phyloP scores from a whole-genome alignment of 257 asterid species.

The Nicotiana tomentosiformis region DNA sequence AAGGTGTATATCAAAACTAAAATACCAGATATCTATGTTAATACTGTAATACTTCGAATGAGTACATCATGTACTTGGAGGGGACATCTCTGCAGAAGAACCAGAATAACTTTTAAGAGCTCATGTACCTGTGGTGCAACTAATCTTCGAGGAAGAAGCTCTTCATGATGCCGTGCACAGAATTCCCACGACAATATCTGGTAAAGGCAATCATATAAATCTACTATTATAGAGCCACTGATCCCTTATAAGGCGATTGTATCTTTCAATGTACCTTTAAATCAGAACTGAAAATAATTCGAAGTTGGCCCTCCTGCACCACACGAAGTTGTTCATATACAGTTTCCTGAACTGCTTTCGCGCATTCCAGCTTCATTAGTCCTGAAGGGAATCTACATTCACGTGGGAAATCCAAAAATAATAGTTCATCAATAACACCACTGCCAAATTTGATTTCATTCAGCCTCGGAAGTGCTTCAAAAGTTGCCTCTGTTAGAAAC shows the following conservation, averaged over 20 bases:
- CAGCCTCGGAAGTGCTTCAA: slow-evolving; percentile 95
- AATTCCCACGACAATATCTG: slow-evolving; percentile 97
- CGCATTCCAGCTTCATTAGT: slow-evolving; percentile 88
- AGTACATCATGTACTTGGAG: too few relatives aligned
- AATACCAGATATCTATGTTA: too few relatives aligned
- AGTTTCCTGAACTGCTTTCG: slow-evolving; percentile 93
- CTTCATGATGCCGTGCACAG: slow-evolving; percentile 94
- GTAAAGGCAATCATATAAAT: neutral
- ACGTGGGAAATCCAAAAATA: slow-evolving; percentile 94
- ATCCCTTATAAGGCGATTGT: neutral
- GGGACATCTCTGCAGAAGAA: neutral
- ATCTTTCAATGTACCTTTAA: slow-evolving; percentile 49
- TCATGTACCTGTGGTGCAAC: slow-evolving; percentile 84
- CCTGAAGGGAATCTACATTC: slow-evolving; percentile 88
- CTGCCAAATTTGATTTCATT: slow-evolving; percentile 93
- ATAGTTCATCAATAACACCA: slow-evolving; percentile 81
- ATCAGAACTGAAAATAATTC: slow-evolving; percentile 83
- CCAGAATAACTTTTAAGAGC: neutral
- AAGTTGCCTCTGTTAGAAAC: slow-evolving; percentile 78
- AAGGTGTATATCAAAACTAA: too few relatives aligned
- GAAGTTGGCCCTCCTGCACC: slow-evolving; percentile 96
- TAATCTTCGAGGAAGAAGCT: slow-evolving; percentile 87
- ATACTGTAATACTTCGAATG: too few relatives aligned
- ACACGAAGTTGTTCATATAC: slow-evolving; percentile 95
- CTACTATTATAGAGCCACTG: neutral